phyloP scores from a whole-genome alignment of 768 basidiomycete species.

The Suillus placidus region DNA sequence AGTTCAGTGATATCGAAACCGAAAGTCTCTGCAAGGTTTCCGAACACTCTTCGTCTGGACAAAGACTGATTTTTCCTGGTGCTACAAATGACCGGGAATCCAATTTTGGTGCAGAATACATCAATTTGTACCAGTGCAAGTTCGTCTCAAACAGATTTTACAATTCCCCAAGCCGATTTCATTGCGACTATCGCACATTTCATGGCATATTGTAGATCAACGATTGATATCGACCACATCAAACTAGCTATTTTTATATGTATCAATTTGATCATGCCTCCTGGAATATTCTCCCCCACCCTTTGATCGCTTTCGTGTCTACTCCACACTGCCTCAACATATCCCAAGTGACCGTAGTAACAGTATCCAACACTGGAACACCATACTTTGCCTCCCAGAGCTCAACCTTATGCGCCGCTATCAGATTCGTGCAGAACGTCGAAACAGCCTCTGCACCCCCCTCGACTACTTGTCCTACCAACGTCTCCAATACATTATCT shows the following conservation, averaged over 20 bases:
- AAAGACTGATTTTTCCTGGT: too few species aligned
- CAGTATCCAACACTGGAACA: conserved; percentile 3
- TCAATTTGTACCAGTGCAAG: too few species aligned
- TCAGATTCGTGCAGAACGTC: background rate
- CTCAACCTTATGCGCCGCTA: conserved; percentile 2
- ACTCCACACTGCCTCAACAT: conserved; percentile 5
- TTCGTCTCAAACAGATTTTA: too few species aligned
- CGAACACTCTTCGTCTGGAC: too few species aligned
- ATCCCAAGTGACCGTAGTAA: conserved; percentile 6
- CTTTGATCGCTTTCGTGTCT: conserved; percentile 6
- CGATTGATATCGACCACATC: background rate
- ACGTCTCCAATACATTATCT: conserved; percentile 1
- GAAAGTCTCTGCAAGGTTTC: too few species aligned
- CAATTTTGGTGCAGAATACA: too few species aligned
- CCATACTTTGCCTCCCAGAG: conserved; percentile 3
- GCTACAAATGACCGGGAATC: too few species aligned
- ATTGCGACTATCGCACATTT: background rate
- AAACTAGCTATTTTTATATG: background rate
- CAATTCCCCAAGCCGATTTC: background rate
- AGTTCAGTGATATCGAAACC: too few species aligned
- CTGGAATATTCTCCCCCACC: conserved; percentile 2
- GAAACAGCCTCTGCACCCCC: conserved; percentile 3
- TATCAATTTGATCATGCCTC: background rate
- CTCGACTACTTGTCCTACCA: background rate
- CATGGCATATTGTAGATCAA: background rate